Conservation (phyloP, 768 basidiomycete genomes). For the Phylloporus arenicola region DNA sequence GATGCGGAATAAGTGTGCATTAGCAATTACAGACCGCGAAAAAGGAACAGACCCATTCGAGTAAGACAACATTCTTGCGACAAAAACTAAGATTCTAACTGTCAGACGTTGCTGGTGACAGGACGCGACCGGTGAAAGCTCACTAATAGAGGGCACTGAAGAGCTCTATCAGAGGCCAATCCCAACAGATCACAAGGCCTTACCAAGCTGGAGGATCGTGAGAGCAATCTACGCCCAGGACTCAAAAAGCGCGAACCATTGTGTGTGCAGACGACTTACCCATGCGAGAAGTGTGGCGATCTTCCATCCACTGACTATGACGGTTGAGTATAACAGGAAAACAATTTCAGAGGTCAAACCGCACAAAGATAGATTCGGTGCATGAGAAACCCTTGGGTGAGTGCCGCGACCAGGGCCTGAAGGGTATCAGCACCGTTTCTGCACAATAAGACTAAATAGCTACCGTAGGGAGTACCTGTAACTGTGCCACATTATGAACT, state of each 20-base stretch:
- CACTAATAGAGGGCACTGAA: not conserved
- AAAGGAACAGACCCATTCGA: not conserved
- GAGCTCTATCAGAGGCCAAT: not conserved
- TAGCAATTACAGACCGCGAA: not conserved
- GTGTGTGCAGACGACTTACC: not conserved
- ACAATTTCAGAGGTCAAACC: not conserved
- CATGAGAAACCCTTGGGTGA: not conserved
- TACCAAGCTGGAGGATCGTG: not conserved
- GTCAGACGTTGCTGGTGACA: not conserved
- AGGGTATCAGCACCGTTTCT: not conserved
- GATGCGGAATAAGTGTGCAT: not conserved
- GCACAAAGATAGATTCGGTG: slow-evolving; percentile 2
- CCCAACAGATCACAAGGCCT: not conserved
- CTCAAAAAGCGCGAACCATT: not conserved
- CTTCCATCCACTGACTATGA: not conserved
- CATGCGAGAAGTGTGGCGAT: not conserved
- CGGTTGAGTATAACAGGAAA: not conserved
- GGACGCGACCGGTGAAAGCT: not conserved
- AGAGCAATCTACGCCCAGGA: not conserved
- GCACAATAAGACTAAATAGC: not conserved
- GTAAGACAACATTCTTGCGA: not conserved
- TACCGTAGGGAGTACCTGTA: slow-evolving; percentile 1
- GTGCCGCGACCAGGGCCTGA: not conserved
- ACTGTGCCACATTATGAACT: not conserved
- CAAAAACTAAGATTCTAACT: not conserved